Evolutionary conservation across 805 yeast genomes (phyloP), one percentile per base, ranked within the genome.

Genomic region (Wickerhamiella dianesei): DNA sequence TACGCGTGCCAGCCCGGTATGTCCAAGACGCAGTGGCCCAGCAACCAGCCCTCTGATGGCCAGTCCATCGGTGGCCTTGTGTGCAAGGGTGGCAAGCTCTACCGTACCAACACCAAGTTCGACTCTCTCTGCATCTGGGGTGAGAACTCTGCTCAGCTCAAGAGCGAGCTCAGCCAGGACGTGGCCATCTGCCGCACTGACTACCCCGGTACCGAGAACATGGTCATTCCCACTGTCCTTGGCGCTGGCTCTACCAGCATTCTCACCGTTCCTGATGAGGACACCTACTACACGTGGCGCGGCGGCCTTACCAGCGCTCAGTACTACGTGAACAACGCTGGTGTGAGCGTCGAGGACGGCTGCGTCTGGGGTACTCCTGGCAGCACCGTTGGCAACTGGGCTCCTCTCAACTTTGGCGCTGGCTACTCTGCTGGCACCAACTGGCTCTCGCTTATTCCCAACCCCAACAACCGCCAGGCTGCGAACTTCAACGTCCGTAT

Each of bases 1-100:
- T 89, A 89, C 69, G 95, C 97, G 50, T 89, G 98, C 73, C 94
- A 87, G 72, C 79, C 96, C 40, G 98, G 97, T 76, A 85, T 86
- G 95, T 85, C 96, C 61, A 89, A 89, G 79, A 86, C 96, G 48
- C 98, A 89, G 73, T 89, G 94, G 95, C 97, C 97, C 53, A 68
- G 80, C 41, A 55, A 63, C 47, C 98, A 89, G 73, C 97, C 97
- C 48, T 54, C 82, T 47, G 75, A 70, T 65, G 97, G 97, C 71
- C 82, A 81, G 48, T 82, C 96, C 40, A 77, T 89, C 56, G 98
- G 98, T 69, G 98, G 98, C 64, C 76, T 89, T 59, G 64, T 68
- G 59, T 89, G 98, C 76, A 74, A 81, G 66, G 67, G 69, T 63
- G 97, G 97, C 57, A 77, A 77, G 70, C 74, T 89, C 52, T 79